Percentiles rank a stretch among this genome's conserved stretches.
These are phyloP conservation scores for Vitis hybrid DNA, from an alignment of 177 flowering plant species.

Conservation along the genomic window DNA sequence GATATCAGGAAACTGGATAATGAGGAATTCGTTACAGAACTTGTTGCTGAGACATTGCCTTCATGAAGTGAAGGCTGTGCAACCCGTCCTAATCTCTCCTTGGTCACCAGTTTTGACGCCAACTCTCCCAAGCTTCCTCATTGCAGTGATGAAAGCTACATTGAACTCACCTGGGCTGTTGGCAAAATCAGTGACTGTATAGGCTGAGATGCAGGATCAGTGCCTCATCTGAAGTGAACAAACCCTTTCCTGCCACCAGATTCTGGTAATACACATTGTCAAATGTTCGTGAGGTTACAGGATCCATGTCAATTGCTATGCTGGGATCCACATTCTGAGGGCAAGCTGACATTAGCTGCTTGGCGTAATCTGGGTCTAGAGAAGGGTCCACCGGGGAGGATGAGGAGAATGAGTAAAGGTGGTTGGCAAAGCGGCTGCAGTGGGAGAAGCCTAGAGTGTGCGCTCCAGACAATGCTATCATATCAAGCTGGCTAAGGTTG, in stretches of 20 bases:
- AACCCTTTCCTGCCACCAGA: slow-evolving; percentile 57
- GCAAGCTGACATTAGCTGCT: slow-evolving; percentile 45
- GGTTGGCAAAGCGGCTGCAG: slow-evolving; percentile 54
- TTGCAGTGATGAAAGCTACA: slow-evolving; percentile 53
- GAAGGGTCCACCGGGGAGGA: slow-evolving; percentile 61
- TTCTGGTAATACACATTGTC: slow-evolving; percentile 27
- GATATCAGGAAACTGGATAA: too few species aligned
- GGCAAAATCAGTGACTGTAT: slow-evolving; percentile 54
- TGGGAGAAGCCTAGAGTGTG: slow-evolving; percentile 84
- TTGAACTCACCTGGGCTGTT: slow-evolving; percentile 35
- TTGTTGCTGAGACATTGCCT: too few species aligned
- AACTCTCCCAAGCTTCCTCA: slow-evolving; percentile 28
- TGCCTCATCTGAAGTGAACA: slow-evolving; percentile 69
- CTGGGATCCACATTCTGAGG: slow-evolving; percentile 55
- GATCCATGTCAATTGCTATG: slow-evolving; percentile 64
- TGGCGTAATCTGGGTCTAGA: slow-evolving; percentile 58
- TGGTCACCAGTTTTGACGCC: slow-evolving; percentile 33
- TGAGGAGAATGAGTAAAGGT: slow-evolving; percentile 52
- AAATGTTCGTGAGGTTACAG: slow-evolving; percentile 49
- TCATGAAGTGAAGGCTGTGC: slow-evolving; percentile 35
- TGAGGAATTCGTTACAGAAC: too few species aligned
- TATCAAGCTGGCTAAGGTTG: slow-evolving; percentile 50
- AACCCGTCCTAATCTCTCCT: slow-evolving; percentile 65
- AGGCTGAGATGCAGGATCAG: slow-evolving; percentile 34
- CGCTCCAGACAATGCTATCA: slow-evolving; percentile 84